Conservation (phyloP, 1,284 basidiomycete species). For the Ganoderma meredithae region DNA sequence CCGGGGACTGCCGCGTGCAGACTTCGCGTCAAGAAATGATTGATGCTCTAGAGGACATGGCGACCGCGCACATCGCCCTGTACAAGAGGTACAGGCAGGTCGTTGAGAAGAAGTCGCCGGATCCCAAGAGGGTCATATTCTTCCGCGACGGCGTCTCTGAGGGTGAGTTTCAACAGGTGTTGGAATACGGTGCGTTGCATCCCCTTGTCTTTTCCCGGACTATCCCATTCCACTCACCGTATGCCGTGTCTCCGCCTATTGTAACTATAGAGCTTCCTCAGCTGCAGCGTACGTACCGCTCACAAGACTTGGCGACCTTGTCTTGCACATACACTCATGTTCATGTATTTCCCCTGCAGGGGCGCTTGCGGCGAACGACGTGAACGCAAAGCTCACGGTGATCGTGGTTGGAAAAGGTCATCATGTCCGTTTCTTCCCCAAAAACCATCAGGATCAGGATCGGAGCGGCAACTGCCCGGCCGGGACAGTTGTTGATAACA, state of each 20-base stretch:
- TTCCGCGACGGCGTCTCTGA: slow-evolving; percentile 74
- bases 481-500: slow-evolving; percentile 56
- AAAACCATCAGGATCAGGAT: slow-evolving; percentile 39
- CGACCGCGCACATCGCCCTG: slow-evolving; percentile 31
- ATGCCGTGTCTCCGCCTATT: too few species aligned
- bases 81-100: slow-evolving; percentile 28
- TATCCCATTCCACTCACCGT: not conserved
- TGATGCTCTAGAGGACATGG: slow-evolving; percentile 49
- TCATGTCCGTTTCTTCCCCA: slow-evolving; percentile 58
- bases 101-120: not conserved
- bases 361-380: not conserved
- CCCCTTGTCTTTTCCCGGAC: not conserved
- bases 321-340: not conserved
- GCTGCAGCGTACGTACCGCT: not conserved
- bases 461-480: slow-evolving; percentile 55
- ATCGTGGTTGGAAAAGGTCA: slow-evolving; percentile 42
- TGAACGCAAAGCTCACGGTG: not conserved
- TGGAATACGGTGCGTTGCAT: slow-evolving; percentile 39
- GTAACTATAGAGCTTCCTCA: slow-evolving; percentile 1
- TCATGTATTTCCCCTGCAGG: slow-evolving; percentile 12
- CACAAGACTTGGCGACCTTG: not conserved
- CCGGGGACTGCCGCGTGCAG: slow-evolving; percentile 53
- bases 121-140: slow-evolving; percentile 47
- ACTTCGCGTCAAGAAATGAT: slow-evolving; percentile 59
- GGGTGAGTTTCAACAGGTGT: slow-evolving; percentile 59